These are phyloP conservation scores for Lobosporangium transversale DNA, from an alignment of 192 early-diverging fungal species.

Conservation along the genomic window DNA sequence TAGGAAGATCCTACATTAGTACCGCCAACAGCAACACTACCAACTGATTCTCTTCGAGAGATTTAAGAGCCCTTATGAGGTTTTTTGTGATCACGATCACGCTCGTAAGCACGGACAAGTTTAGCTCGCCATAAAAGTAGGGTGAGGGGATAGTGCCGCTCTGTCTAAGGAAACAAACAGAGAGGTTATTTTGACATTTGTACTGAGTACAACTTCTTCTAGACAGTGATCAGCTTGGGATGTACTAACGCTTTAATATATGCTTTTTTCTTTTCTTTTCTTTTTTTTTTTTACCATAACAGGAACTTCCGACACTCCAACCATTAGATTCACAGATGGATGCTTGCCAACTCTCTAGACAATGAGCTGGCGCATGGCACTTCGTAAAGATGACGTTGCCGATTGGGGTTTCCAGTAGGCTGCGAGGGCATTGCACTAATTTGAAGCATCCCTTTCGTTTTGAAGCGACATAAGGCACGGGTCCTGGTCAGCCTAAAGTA, in stretches of 20 bases:
- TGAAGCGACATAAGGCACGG: conserved; percentile 34
- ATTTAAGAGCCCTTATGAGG: too few species aligned
- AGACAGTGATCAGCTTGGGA: too few species aligned
- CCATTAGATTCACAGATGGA: conserved; percentile 15
- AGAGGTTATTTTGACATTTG: too few species aligned
- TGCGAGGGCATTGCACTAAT: conserved; percentile 9
- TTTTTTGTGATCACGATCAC: conserved; percentile 19
- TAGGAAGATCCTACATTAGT: too few species aligned
- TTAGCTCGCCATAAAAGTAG: conserved; percentile 45
- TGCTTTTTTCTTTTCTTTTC: too few species aligned
- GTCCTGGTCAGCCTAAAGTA: conserved; percentile 15
- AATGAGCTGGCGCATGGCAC: conserved; percentile 6
- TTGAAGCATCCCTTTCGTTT: conserved; percentile 30
- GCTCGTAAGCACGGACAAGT: conserved; percentile 12
- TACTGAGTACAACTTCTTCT: too few species aligned
- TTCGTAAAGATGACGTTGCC: conserved; percentile 28
- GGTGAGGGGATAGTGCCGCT: conserved; percentile 19
- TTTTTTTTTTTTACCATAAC: conserved; percentile 45
- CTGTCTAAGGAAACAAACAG: conserved; percentile 6
- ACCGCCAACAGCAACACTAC: too few species aligned
- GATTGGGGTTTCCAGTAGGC: conserved; percentile 28
- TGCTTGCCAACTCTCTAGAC: conserved; percentile 34
- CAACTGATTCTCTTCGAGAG: too few species aligned
- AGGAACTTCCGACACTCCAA: conserved; percentile 27
- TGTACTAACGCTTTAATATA: too few species aligned